phyloP scores from a whole-genome alignment of 2,329 filamentous ascomycete genomes.

The Proliferodiscus dingleyae region DNA sequence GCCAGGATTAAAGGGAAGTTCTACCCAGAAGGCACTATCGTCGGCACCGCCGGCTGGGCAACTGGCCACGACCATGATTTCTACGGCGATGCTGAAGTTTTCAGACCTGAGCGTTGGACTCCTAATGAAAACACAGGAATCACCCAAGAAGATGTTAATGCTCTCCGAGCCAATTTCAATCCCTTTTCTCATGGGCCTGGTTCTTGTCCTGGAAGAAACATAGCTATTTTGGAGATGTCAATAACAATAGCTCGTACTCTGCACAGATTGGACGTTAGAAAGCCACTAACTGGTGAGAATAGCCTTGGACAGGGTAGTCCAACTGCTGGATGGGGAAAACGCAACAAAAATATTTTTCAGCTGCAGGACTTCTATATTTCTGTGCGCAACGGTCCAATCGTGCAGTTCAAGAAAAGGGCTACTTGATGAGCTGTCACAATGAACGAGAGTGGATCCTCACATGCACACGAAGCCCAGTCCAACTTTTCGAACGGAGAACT shows the following conservation, averaged over 20 bases:
- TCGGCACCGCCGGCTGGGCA: constrained; percentile 35
- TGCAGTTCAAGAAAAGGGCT: not conserved
- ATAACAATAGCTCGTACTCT: constrained; percentile 5
- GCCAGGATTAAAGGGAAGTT: constrained; percentile 21
- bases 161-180: constrained; percentile 1
- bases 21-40: constrained; percentile 28
- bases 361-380: not conserved
- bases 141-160: constrained; percentile 11
- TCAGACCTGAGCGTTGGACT: constrained; percentile 17
- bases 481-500: too few species aligned
- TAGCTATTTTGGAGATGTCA: constrained; percentile 12
- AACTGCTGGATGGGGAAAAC: not conserved
- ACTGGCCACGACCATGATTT: constrained; percentile 26
- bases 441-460: too few species aligned
- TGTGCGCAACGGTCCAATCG: not conserved
- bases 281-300: not conserved
- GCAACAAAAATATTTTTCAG: not conserved
- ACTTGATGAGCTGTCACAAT: too few species aligned
- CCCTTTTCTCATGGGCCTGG: constrained; percentile 13
- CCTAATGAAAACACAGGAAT: constrained; percentile 7
- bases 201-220: constrained; percentile 12
- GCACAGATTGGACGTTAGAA: constrained; percentile 8
- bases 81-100: constrained; percentile 33
- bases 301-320: not conserved
- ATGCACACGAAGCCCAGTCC: too few species aligned